Evolutionary conservation across 225 moss, liverwort and hornwort species (phyloP), one percentile per base, ranked within the genome.

Genomic region (Polytrichum formosum): DNA sequence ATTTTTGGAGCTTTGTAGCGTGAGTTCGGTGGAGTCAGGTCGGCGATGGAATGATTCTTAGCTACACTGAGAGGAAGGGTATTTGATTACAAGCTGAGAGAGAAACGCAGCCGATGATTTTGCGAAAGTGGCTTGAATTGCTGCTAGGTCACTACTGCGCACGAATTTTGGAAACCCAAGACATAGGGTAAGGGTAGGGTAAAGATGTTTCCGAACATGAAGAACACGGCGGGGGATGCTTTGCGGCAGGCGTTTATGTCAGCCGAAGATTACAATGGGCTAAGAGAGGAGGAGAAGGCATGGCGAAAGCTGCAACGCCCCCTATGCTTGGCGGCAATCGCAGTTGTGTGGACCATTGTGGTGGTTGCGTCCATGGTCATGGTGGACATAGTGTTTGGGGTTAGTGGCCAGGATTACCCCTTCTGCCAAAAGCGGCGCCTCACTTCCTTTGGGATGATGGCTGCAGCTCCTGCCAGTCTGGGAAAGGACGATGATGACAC

Each of bases 171-270:
- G 13, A 46, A 16, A 46, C 2, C 46, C 46, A 46, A 46, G 46
- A 46, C 46, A 46, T 16, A 13, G 46, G 46, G 13, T 4, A 16
- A 10, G 37, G 46, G 46, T 13, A 46, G 46, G 46, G 46, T 46
- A 46, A 46, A 13, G 46, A 46, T 46, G 46, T 46, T 46, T 46
- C 46, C 46, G 46, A 46, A 46, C 46, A 87, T 90, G 75, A 91
- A 73, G 81, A 75, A 94, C 61, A 76, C 87, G 18, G 92, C 91
- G 46, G 94, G 87, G 29, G 88, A 87, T 83, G 94, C 88, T 67
- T 78, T 98, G 56, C 94, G 90, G 68, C 92, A 94, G 74, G 90
- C 92, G 2, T 94, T 98, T 56, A 98, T 98, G 92, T 82, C 98
- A 10, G 83, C 74, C 61, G 94, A 94, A 30, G 92, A 91, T 54